Evolutionary conservation across 2,329 filamentous ascomycete species (phyloP).

Genomic region (Elsinoe arachidis): DNA sequence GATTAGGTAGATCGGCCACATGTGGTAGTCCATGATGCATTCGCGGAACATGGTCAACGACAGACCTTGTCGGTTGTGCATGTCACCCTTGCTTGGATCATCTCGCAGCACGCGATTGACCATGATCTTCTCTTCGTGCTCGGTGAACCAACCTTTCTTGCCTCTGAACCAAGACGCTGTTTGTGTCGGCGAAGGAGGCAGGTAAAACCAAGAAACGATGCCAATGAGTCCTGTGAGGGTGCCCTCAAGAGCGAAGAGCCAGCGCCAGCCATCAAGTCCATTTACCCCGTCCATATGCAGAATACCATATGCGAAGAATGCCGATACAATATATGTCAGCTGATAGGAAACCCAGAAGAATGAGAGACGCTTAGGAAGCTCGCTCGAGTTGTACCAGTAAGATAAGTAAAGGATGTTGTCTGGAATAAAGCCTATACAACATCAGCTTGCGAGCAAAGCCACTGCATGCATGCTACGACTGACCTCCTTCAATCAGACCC

Average conservation of each 20-base stretch:
- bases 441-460: background rate
- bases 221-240: conserved; percentile 24
- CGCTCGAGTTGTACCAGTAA: conserved; percentile 35
- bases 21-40: conserved; percentile 46
- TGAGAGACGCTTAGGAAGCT: conserved; percentile 34
- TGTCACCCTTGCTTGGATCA: conserved; percentile 50
- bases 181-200: conserved; percentile 49
- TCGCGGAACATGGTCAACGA: conserved; percentile 41
- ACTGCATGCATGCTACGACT: conserved; percentile 22
- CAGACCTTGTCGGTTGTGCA: conserved; percentile 52
- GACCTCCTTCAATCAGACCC: conserved; percentile 27
- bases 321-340: conserved; percentile 24
- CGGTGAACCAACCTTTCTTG: conserved; percentile 56
- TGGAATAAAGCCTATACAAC: conserved; percentile 16
- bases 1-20: conserved; percentile 49
- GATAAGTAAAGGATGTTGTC: conserved; percentile 35
- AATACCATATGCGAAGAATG: conserved; percentile 24
- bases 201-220: conserved; percentile 27
- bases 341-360: conserved; percentile 34
- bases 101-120: conserved; percentile 53
- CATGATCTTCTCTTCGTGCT: conserved; percentile 61
- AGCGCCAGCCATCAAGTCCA: conserved; percentile 21
- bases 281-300: conserved; percentile 23
- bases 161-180: conserved; percentile 53
- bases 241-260: conserved; percentile 28